Conservation (phyloP, 805 yeast genomes). For the Candida tallmaniae region DNA sequence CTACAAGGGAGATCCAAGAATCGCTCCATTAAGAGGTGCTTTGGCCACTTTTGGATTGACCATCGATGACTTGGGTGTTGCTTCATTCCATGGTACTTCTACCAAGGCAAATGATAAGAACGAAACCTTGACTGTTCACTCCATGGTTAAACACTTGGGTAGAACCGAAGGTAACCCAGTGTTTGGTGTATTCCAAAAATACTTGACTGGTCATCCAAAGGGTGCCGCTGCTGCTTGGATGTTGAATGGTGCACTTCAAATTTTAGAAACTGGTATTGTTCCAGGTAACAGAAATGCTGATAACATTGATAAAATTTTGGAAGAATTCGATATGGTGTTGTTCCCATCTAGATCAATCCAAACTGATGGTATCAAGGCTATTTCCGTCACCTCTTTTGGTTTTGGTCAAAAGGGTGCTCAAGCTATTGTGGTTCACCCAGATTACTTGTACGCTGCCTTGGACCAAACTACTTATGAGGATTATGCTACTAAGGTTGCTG, state of each 20-base stretch:
- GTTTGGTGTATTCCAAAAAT: conserved; percentile 97
- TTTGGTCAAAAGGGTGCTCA: conserved; percentile 99
- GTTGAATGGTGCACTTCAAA: conserved; percentile 97
- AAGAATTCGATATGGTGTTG: conserved; percentile 81
- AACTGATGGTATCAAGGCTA: conserved; percentile 97
- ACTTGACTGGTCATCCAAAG: conserved; percentile 99
- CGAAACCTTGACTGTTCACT: conserved; percentile 86
- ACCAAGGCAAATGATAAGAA: conserved; percentile 98
- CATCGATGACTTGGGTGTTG: conserved; percentile 91
- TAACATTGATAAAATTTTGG: conserved; percentile 79
- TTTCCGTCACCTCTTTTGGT: conserved; percentile 95
- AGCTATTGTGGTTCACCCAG: conserved; percentile 87
- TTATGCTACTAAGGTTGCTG: conserved; percentile 65
- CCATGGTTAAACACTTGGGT: conserved; percentile 93
- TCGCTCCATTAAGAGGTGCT: conserved; percentile 96
- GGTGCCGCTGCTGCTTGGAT: conserved; percentile 99
- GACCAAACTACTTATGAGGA: conserved; percentile 65
- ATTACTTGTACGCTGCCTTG: conserved; percentile 83
- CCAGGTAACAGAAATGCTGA: conserved; percentile 99
- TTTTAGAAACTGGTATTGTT: conserved; percentile 85
- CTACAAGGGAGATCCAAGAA: conserved; percentile 85
- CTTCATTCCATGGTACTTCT: conserved; percentile 99
- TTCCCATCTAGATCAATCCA: conserved; percentile 91
- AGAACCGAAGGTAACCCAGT: conserved; percentile 98
- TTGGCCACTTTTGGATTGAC: conserved; percentile 90